phyloP scores from a whole-genome alignment of 164 flowering plant species.

The Magnolia officinalis region DNA sequence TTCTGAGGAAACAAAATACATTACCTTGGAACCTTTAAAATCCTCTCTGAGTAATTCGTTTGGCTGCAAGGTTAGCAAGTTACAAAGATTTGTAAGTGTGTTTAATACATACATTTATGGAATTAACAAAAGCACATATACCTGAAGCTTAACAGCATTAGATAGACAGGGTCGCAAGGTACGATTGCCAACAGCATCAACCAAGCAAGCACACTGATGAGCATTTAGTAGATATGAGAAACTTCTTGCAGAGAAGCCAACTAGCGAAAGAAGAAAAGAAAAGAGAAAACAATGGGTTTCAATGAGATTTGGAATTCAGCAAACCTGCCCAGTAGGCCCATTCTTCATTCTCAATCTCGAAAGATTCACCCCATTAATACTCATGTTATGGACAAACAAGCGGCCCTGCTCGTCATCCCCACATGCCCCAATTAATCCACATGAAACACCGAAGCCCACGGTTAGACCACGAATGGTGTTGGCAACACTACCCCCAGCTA shows the following conservation, averaged over 20 bases:
- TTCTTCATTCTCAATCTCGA: slow-evolving; percentile 67
- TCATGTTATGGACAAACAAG: slow-evolving; percentile 66
- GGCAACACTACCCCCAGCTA: slow-evolving; percentile 95
- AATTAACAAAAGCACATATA: slow-evolving; percentile 11
- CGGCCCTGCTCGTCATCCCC: slow-evolving; percentile 88
- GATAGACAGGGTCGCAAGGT: slow-evolving; percentile 95
- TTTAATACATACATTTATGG: neutral
- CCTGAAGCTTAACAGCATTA: slow-evolving; percentile 84
- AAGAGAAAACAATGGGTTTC: neutral
- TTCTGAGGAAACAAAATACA: neutral
- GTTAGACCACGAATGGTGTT: slow-evolving; percentile 85
- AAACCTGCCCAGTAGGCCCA: slow-evolving; percentile 84
- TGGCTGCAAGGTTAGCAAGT: slow-evolving; percentile 42
- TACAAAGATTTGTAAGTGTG: neutral
- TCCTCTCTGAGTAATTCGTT: slow-evolving; percentile 61
- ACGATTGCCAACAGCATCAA: slow-evolving; percentile 84
- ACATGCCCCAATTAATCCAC: slow-evolving; percentile 85
- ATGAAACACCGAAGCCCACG: slow-evolving; percentile 67
- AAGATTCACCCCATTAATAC: slow-evolving; percentile 52
- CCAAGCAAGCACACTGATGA: slow-evolving; percentile 86
- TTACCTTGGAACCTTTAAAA: slow-evolving; percentile 82
- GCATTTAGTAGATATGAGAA: neutral
- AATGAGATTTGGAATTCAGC: neutral
- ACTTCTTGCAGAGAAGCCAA: neutral
- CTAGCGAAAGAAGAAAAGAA: neutral